Evolutionary conservation across 768 basidiomycete genomes (phyloP).

Genomic region (Boletus insuetus): DNA sequence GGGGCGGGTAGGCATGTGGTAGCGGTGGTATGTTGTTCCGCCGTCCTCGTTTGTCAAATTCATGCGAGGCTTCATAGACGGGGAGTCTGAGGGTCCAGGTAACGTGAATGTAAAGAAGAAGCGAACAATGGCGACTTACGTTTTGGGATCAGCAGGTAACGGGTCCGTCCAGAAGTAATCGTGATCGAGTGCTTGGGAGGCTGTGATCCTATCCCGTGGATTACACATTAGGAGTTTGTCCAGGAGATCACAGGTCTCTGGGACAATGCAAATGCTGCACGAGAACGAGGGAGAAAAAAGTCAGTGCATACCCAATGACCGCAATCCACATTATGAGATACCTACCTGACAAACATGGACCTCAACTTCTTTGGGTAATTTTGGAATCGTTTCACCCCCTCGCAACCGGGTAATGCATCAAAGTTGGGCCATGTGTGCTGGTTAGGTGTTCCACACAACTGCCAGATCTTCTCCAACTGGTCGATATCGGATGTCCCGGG

Average conservation of each 20-base stretch:
- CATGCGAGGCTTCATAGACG: constrained; percentile 77
- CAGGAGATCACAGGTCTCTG: constrained; percentile 76
- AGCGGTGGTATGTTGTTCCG: constrained; percentile 38
- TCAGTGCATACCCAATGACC: constrained; percentile 2
- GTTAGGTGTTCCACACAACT: constrained; percentile 84
- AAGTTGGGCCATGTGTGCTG: constrained; percentile 79
- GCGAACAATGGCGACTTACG: constrained; percentile 42
- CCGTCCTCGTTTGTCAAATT: constrained; percentile 74
- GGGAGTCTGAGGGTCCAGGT: constrained; percentile 49
- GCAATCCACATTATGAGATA: constrained; percentile 10
- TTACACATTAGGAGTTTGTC: constrained; percentile 82
- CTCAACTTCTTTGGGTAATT: constrained; percentile 54
- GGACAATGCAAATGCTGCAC: constrained; percentile 50
- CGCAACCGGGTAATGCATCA: constrained; percentile 73
- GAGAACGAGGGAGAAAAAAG: not conserved
- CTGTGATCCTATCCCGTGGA: constrained; percentile 81
- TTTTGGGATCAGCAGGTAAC: constrained; percentile 78
- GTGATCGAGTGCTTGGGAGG: constrained; percentile 83
- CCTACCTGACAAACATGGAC: constrained; percentile 58
- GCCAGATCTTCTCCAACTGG: constrained; percentile 87
- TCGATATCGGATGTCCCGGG: constrained; percentile 88
- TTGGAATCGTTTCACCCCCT: constrained; percentile 67
- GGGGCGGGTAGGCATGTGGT: constrained; percentile 27
- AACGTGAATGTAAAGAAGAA: not conserved
- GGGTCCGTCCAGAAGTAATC: constrained; percentile 95